Evolutionary conservation across 768 basidiomycete species (phyloP), one percentile per base, ranked within the genome.

Genomic region (Calocybe indica): DNA sequence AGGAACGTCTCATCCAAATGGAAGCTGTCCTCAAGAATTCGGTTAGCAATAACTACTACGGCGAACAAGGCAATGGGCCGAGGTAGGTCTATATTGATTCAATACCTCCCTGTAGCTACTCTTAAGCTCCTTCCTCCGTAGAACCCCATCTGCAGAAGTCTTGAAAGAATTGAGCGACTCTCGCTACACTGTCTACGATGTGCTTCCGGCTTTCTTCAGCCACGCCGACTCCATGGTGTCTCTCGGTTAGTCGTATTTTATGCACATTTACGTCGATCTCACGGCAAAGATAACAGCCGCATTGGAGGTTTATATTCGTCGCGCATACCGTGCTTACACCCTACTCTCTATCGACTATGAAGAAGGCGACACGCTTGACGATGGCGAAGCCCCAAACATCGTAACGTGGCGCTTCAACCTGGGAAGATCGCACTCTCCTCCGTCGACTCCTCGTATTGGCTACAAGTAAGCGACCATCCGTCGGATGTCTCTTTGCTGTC

Each of bases 351-450:
- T 99, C 49, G 95, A 98, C 63, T 93, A 95, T 62, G 92, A 97
- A 59, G 91, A 93, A 62, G 95, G 92, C 4, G 89, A 94, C 58
- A 78, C 80, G 13, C 61, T 79, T 13, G 92, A 92, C 55, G 89
- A 91, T 51, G 89, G 86, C 30, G 91, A 93, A 51, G 76, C 79
- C 3, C 86, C 89, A 9, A 76, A 79, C 52, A 79, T 88, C 43
- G 76, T 95, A 22, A 91, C 84, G 5, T 98, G 96, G 96, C 80
- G 90, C 36, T 99, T 99, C 81, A 94, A 92, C 63, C 77, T 98
- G 38, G 89, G 92, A 39, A 85, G 85, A 60, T 85, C 88, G 1
- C 87, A 88, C 62, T 88, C 88, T 12, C 87, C 88, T 31, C 91
- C 91, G 1, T 75, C 87, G 5, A 94, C 92, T 3, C 92, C 92